Evolutionary conservation across 108 stramenopile genomes (phyloP).

Genomic region (Cyclostephanos invisitatus): DNA sequence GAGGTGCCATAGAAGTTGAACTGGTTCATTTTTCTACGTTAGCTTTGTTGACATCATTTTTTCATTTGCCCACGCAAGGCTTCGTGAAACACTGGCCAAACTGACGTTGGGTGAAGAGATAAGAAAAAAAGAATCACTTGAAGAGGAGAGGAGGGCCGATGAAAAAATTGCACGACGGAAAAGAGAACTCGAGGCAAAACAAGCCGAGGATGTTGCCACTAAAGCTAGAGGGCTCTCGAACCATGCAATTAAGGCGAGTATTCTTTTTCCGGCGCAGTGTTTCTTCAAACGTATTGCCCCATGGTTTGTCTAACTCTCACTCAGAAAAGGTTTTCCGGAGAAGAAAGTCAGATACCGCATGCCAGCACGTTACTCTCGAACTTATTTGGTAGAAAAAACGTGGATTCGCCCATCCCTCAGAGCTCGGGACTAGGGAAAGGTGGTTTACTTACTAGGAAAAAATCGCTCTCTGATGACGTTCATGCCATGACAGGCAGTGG

Average conservation of each 20-base stretch:
- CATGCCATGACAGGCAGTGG: constrained; percentile 26
- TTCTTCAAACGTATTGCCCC: background rate
- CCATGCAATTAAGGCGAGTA: constrained; percentile 6
- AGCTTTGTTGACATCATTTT: background rate
- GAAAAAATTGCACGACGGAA: constrained; percentile 29
- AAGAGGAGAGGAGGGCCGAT: constrained; percentile 35
- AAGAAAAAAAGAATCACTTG: constrained; percentile 28
- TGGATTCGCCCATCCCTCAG: background rate
- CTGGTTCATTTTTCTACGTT: background rate
- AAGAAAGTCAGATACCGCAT: background rate
- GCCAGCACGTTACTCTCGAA: background rate
- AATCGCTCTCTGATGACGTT: constrained; percentile 46
- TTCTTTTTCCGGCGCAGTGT: background rate
- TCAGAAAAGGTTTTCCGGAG: background rate
- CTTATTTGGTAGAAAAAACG: background rate
- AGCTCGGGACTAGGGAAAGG: background rate
- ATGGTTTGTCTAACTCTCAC: background rate
- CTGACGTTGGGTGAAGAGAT: constrained; percentile 40
- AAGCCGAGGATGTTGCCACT: background rate
- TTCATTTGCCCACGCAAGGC: constrained; percentile 4
- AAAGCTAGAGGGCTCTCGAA: background rate
- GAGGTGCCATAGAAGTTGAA: background rate
- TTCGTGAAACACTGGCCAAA: constrained; percentile 49
- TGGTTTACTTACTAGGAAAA: constrained; percentile 19
- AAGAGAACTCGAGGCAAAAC: constrained; percentile 20